Evolutionary conservation across 768 basidiomycete species (phyloP), one percentile per base, ranked within the genome.

Genomic region (Chalciporus pseudorubinellus): DNA sequence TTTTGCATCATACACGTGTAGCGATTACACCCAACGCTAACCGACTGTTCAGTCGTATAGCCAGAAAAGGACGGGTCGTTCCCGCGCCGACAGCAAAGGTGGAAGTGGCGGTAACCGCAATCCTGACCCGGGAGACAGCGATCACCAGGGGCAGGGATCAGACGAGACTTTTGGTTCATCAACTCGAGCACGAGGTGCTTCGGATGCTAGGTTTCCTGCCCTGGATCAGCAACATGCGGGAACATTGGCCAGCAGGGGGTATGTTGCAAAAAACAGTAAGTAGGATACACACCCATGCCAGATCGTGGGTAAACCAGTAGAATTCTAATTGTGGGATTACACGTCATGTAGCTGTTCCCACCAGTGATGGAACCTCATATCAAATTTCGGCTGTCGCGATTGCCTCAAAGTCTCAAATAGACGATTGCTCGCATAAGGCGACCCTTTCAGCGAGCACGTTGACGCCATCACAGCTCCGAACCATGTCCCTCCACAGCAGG

Each of bases 11-110:
- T 38, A 10, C 12, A 39, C 14, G 29, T 41, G 33, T 44, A 16
- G n/a, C 39, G 28, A 46, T 52, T 44, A 19, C 21, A 48, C 46
- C 60, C 59, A 49, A 62, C 60, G 39, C 38, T 28, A 44, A 22
- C 53, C 12, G 50, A 47, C 48, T 45, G 43, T 64, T 58, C 59
- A 91, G 89, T 82, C 86, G 12, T 92, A 89, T 67, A 89, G 85
- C 21, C 86, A 89, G 71, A 87, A 82, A 66, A 80, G 85, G 53
- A 72, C 79, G 3, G 71, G 65, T n/a, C 80, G 83, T 51, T 68
- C 77, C 26, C 77, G 80, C 50, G 68, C 70, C 36, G 75, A 75
- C 53, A 73, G 73, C 46, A 82, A 81, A 45, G 74, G 69, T 48
- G 76, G 79, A 40, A 70, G 75, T 12, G 65, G 73, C 14, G 67